Evolutionary conservation across 2,329 filamentous ascomycete species (phyloP).

Genomic region (Colletotrichum higginsianum): DNA sequence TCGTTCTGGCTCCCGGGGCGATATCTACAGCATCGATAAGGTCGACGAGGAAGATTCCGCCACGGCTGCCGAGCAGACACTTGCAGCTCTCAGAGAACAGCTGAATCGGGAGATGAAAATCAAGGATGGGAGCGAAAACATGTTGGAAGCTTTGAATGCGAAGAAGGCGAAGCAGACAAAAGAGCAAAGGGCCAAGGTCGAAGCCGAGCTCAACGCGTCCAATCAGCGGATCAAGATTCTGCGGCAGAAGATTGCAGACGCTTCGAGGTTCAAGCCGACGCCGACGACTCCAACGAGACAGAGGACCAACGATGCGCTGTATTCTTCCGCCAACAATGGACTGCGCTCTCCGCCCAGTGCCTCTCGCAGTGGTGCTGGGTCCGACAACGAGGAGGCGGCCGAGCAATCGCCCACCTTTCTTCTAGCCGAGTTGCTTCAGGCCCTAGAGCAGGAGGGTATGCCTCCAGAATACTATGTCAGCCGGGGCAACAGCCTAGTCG

Average conservation of each 20-base stretch:
- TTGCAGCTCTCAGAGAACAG: constrained; percentile 83
- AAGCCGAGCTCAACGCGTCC: constrained; percentile 91
- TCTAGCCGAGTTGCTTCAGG: constrained; percentile 90
- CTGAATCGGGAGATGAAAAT: constrained; percentile 98
- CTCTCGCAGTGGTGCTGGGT: constrained; percentile 69
- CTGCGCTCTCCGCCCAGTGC: constrained; percentile 72
- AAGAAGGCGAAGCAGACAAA: constrained; percentile 98
- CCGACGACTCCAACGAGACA: constrained; percentile 67
- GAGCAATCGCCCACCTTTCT: constrained; percentile 91
- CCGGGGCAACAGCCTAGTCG: constrained; percentile 91
- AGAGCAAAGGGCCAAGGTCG: constrained; percentile 83
- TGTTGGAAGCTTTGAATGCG: constrained; percentile 92
- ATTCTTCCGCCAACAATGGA: constrained; percentile 58
- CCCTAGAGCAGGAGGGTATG: constrained; percentile 89
- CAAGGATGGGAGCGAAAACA: constrained; percentile 96
- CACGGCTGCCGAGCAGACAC: constrained; percentile 77
- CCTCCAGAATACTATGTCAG: constrained; percentile 95
- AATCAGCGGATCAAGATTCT: constrained; percentile 79
- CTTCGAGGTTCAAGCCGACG: constrained; percentile 65
- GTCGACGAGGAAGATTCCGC: constrained; percentile 74
- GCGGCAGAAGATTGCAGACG: constrained; percentile 72
- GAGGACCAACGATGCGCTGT: constrained; percentile 63
- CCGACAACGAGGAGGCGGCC: constrained; percentile 76
- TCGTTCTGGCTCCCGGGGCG: constrained; percentile 73
- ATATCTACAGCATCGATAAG: constrained; percentile 67